phyloP scores from a whole-genome alignment of 805 yeast species.

The Pichia thaimueangensis region DNA sequence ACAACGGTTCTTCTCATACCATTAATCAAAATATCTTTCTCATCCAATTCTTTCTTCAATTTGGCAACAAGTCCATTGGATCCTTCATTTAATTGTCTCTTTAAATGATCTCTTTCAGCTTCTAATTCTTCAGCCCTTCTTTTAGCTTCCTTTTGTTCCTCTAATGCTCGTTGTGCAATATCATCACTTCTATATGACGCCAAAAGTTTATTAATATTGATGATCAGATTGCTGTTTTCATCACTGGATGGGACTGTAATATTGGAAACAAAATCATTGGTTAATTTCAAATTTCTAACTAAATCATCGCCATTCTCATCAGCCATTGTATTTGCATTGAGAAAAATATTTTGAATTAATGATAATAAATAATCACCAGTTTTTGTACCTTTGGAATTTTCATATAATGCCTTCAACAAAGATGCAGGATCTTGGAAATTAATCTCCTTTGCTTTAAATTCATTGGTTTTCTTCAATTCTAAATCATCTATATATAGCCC shows the following conservation, averaged over 20 bases:
- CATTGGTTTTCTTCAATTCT: conserved; percentile 34
- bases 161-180: conserved; percentile 65
- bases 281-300: conserved; percentile 45
- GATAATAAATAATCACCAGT: conserved; percentile 55
- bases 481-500: conserved; percentile 37
- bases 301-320: conserved; percentile 34
- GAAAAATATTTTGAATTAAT: conserved; percentile 59
- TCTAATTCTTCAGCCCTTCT: conserved; percentile 36
- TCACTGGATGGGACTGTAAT: conserved; percentile 47
- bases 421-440: conserved; percentile 71
- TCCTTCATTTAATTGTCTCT: conserved; percentile 43
- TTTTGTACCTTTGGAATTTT: conserved; percentile 48
- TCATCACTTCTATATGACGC: conserved; percentile 80
- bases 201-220: conserved; percentile 67
- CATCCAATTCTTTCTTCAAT: conserved; percentile 54
- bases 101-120: conserved; percentile 34
- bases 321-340: conserved; percentile 36
- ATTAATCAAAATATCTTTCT: conserved; percentile 52
- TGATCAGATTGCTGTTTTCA: conserved; percentile 62
- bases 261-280: conserved; percentile 50
- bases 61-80: conserved; percentile 65
- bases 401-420: conserved; percentile 52
- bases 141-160: conserved; percentile 36
- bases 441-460: conserved; percentile 36
- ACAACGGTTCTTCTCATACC: conserved; percentile 58